Evolutionary conservation across 2,329 filamentous ascomycete species (phyloP).

Genomic region (Nannizziopsis barbatae): DNA sequence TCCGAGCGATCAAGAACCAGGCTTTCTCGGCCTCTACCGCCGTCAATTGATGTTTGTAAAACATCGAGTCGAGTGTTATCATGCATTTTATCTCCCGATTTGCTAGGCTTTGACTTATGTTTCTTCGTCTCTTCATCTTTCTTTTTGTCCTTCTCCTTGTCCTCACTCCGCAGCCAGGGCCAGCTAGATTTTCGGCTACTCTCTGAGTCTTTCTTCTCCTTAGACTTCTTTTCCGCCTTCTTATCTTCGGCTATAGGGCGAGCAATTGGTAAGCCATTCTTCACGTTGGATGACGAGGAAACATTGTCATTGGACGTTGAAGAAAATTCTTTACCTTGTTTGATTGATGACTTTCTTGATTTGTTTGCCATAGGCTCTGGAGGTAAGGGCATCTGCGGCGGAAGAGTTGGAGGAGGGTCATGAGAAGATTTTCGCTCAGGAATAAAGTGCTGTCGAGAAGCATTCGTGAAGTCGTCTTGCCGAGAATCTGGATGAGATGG

Average conservation of each 20-base stretch:
- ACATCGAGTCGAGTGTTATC: conserved; percentile 78
- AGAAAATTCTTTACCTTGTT: conserved; percentile 29
- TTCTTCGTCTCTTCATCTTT: conserved; percentile 51
- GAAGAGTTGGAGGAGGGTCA: conserved; percentile 38
- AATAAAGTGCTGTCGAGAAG: conserved; percentile 26
- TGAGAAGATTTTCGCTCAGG: conserved; percentile 45
- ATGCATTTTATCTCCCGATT: conserved; percentile 46
- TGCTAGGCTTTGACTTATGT: conserved; percentile 50
- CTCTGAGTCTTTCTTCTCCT: conserved; percentile 62
- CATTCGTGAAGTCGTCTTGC: conserved; percentile 35
- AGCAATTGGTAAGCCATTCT: conserved; percentile 73
- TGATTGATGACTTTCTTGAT: conserved; percentile 27
- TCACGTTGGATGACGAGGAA: conserved; percentile 58
- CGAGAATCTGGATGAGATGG: background rate
- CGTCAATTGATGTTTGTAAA: conserved; percentile 76
- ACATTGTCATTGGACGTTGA: conserved; percentile 54
- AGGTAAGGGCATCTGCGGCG: conserved; percentile 30
- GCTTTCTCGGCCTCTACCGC: conserved; percentile 55
- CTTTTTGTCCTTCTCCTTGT: conserved; percentile 48
- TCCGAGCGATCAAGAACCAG: conserved; percentile 73
- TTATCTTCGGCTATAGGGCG: conserved; percentile 65
- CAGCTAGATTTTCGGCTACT: conserved; percentile 64
- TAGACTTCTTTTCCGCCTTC: conserved; percentile 53
- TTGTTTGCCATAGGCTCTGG: conserved; percentile 21
- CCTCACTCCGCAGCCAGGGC: conserved; percentile 66